A percentile compares a stretch with the other conserved stretches of the same genome.
phyloP scores from a whole-genome alignment of 352 stramenopile genomes.

The Pythium graminicola region DNA sequence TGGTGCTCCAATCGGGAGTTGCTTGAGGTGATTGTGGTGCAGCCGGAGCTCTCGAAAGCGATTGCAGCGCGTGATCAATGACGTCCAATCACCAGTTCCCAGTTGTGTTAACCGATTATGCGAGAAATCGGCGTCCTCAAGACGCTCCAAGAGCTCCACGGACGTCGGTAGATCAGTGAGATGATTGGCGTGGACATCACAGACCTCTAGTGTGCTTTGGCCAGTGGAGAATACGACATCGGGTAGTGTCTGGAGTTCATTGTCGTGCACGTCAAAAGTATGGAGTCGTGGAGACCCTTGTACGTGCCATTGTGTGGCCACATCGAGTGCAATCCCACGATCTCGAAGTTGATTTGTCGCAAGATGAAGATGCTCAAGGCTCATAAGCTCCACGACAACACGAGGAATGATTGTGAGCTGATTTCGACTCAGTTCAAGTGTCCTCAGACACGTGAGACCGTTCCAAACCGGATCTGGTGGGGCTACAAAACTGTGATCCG shows the following conservation, averaged over 20 bases:
- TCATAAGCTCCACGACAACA: constrained; percentile 1
- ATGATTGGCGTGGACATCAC: constrained; percentile 43
- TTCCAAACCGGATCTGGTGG: background rate
- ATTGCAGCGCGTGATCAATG: constrained; percentile 8
- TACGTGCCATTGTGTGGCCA: background rate
- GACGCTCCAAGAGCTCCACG: constrained; percentile 8
- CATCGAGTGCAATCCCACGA: background rate
- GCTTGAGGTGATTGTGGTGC: constrained; percentile 36
- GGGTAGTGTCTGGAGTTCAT: constrained; percentile 31
- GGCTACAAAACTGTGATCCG: constrained; percentile 6
- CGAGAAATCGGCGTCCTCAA: constrained; percentile 28
- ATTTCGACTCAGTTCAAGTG: constrained; percentile 32
- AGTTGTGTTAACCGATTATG: constrained; percentile 32
- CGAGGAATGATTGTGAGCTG: constrained; percentile 15
- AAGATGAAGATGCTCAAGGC: constrained; percentile 15
- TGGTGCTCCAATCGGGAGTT: constrained; percentile 17
- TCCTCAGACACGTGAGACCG: background rate
- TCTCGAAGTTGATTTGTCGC: constrained; percentile 16
- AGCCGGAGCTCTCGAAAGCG: constrained; percentile 22
- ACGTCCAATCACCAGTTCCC: background rate
- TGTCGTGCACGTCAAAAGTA: constrained; percentile 20
- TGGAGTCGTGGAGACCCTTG: constrained; percentile 9
- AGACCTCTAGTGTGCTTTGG: constrained; percentile 20
- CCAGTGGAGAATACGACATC: constrained; percentile 31
- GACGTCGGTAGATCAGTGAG: constrained; percentile 27